Base-by-base conservation (phyloP, 345 rosid species). In the Noccaea caerulescens region DNA sequence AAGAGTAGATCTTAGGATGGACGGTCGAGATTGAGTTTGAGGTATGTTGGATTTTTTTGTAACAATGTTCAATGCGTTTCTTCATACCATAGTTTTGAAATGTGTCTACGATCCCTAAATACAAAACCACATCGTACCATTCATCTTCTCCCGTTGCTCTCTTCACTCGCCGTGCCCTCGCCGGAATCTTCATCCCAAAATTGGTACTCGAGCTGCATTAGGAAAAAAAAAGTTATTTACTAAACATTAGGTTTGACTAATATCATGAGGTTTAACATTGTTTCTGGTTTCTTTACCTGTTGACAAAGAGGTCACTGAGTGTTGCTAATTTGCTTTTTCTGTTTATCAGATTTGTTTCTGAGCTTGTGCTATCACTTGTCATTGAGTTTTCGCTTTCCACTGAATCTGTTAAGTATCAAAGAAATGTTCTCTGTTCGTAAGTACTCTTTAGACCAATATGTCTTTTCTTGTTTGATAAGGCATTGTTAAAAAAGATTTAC, bases 41-140 rank as follows among this genome's bases (percentile, higher is more conserved):
- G 63, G 58, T 81, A 13, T 72, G 76, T 41, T 82, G 86, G 34
- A 82, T 50, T 6, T 84, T 72, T 74, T 86, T 86, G 85, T 77
- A 81, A 60, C 77, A 70, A 46, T 81, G 91, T 73, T 83, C 85
- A 3, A 86, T 32, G 12, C 82, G 76, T 79, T 88, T 86, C 23
- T 6, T 47, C 74, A 88, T 61, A 46, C 47, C 58, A 68, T 84
- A 85, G 57, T 79, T 73, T 64, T 82, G 81, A 51, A 72, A 80
- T 49, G 75, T 70, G 50, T 88, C 95, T 3, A 79, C 77, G 16
- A 85, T 71, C 33, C 75, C 76, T 10, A 82, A 68, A 51, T 79
- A 81, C 47, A 86, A 53, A 33, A 68, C 33, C 1, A 83, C 88
- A 13, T 82, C 63, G 53, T 70, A 66, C 77, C 77, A 54, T 46